Evolutionary conservation across 2,329 filamentous ascomycete genomes (phyloP).

Genomic region (Trichoderma koningii): DNA sequence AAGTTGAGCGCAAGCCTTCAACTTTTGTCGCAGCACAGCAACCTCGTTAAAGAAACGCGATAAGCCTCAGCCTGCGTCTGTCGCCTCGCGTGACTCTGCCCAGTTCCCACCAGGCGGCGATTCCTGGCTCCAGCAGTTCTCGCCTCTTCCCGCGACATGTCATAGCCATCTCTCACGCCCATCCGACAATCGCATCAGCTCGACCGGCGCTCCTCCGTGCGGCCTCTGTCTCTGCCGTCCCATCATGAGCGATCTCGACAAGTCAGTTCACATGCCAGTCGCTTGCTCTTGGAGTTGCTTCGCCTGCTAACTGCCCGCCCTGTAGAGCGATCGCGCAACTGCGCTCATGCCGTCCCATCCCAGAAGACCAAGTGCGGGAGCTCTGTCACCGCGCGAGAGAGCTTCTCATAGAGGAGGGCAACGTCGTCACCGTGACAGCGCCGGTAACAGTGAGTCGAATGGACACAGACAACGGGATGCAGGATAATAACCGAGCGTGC

Average conservation of each 20-base stretch:
- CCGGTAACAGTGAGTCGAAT: conserved; percentile 76
- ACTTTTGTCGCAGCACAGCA: neutral
- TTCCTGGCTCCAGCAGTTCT: neutral
- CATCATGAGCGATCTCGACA: conserved; percentile 90
- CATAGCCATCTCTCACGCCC: conserved; percentile 30
- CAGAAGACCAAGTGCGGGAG: conserved; percentile 92
- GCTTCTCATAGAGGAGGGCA: conserved; percentile 94
- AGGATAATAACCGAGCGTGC: conserved; percentile 15
- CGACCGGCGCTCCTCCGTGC: conserved; percentile 33
- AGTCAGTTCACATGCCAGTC: conserved; percentile 54
- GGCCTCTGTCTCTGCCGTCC: conserved; percentile 21
- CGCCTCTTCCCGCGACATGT: conserved; percentile 32
- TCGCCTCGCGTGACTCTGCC: conserved; percentile 18
- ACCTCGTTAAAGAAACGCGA: conserved; percentile 1
- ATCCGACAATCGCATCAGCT: conserved; percentile 27
- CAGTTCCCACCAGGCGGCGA: neutral
- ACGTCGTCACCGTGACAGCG: conserved; percentile 92
- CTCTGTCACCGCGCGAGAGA: conserved; percentile 97
- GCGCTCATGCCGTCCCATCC: conserved; percentile 92
- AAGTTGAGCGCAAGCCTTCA: neutral
- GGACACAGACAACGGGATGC: neutral
- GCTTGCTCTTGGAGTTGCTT: conserved; percentile 27
- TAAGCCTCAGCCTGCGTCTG: neutral
- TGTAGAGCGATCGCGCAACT: conserved; percentile 88
- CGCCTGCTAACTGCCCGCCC: conserved; percentile 2